Percentiles rank a stretch among this genome's conserved stretches.
Evolutionary conservation across 768 basidiomycete genomes (phyloP).

Genomic region (Leucosporidium scottii): DNA sequence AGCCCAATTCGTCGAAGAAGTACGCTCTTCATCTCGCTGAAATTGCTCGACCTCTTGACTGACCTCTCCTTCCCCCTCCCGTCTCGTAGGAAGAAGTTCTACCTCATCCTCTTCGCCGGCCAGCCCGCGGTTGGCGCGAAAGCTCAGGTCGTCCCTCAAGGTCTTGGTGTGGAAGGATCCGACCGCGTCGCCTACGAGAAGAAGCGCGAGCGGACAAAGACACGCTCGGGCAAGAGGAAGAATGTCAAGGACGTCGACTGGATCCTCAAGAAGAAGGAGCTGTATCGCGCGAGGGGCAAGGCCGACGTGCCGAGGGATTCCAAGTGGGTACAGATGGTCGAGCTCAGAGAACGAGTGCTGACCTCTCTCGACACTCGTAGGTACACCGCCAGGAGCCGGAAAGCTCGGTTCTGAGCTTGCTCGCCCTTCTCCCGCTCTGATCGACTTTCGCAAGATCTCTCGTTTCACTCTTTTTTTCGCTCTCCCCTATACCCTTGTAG

Average conservation of each 20-base stretch:
- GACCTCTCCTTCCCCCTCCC: background rate
- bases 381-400: conserved; percentile 1
- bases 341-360: too few relatives aligned
- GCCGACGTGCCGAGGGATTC: conserved; percentile 57
- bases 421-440: background rate
- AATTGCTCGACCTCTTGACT: too few relatives aligned
- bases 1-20: conserved; percentile 27
- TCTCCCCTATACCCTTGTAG: too few relatives aligned
- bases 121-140: conserved; percentile 23
- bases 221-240: conserved; percentile 48
- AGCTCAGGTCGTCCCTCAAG: conserved; percentile 13
- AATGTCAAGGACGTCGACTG: conserved; percentile 51
- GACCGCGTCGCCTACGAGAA: conserved; percentile 61
- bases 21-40: background rate
- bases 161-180: conserved; percentile 12
- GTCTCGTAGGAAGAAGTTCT: conserved; percentile 93
- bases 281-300: conserved; percentile 78
- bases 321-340: conserved; percentile 35
- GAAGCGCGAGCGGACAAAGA: conserved; percentile 54
- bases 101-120: conserved; percentile 85
- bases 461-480: too few relatives aligned
- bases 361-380: background rate
- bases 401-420: background rate
- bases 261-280: conserved; percentile 96
- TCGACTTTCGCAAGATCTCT: too few relatives aligned